Percentiles rank a stretch among this genome's conserved stretches.
Evolutionary conservation across 352 stramenopile genomes (phyloP).

Genomic region (Discostella stelligera): DNA sequence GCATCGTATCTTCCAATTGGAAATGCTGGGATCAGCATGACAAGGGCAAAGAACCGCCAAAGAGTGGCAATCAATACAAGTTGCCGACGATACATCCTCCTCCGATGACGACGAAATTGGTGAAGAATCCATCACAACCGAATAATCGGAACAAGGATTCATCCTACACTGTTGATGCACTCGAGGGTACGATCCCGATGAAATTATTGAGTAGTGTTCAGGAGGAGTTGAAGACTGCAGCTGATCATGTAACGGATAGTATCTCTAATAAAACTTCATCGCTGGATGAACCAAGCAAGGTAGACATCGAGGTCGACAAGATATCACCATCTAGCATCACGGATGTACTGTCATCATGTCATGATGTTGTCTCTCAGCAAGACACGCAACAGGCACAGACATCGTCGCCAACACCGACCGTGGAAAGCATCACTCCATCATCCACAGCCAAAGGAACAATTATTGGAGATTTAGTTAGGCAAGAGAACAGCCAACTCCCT

Average conservation of each 20-base stretch:
- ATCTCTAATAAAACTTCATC: neutral
- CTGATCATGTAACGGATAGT: too few species aligned
- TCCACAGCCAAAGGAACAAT: neutral
- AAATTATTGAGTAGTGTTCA: neutral
- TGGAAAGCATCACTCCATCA: neutral
- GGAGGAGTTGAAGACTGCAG: neutral
- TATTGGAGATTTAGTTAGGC: neutral
- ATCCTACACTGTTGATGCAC: neutral
- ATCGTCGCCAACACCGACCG: too few species aligned
- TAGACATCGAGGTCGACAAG: neutral
- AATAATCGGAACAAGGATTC: neutral
- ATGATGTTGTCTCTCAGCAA: neutral
- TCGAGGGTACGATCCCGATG: neutral
- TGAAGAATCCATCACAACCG: neutral
- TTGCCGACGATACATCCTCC: neutral
- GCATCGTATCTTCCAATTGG: constrained; percentile 18
- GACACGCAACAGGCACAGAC: neutral
- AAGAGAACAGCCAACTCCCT: neutral
- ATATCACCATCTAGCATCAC: neutral
- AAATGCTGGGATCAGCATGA: constrained; percentile 9
- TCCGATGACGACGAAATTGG: neutral
- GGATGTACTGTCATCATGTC: too few species aligned
- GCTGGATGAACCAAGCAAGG: neutral
- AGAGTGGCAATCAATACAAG: too few species aligned
- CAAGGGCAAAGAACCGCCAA: neutral